Conservation (phyloP, 148 eudicot species). For the Pouteria glomerata region DNA sequence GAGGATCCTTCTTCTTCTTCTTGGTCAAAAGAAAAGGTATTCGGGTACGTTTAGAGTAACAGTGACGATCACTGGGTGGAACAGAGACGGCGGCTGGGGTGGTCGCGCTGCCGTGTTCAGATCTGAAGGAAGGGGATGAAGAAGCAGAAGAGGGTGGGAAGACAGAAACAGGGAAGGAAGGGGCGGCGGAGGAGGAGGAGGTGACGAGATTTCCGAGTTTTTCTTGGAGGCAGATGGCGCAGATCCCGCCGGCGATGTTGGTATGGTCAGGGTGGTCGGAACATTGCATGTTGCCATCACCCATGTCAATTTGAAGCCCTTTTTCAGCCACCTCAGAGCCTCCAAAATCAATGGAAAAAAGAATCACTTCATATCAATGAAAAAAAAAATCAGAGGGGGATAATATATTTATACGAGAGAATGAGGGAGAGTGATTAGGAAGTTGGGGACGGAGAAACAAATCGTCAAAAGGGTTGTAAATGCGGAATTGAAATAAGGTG, state of each 20-base stretch:
- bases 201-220: slow-evolving; percentile 79
- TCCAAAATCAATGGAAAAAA: no score
- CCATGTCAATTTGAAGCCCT: no score
- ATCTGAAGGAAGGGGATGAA: background rate
- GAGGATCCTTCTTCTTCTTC: slow-evolving; percentile 12
- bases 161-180: slow-evolving; percentile 55
- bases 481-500: no score
- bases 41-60: background rate
- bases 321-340: no score
- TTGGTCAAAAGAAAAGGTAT: slow-evolving; percentile 53
- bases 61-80: background rate
- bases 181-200: slow-evolving; percentile 52
- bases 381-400: no score
- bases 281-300: no score
- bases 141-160: slow-evolving; percentile 33
- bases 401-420: no score
- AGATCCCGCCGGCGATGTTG: slow-evolving; percentile 20
- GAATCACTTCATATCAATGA: no score
- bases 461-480: no score
- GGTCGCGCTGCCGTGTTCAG: background rate
- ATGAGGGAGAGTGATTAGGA: no score
- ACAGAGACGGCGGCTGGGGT: background rate
- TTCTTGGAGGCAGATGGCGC: slow-evolving; percentile 83
- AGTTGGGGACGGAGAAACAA: no score
- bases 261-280: no score